Conservation (phyloP, 2,329 filamentous ascomycete species). For the Colletotrichum euphorbiae region DNA sequence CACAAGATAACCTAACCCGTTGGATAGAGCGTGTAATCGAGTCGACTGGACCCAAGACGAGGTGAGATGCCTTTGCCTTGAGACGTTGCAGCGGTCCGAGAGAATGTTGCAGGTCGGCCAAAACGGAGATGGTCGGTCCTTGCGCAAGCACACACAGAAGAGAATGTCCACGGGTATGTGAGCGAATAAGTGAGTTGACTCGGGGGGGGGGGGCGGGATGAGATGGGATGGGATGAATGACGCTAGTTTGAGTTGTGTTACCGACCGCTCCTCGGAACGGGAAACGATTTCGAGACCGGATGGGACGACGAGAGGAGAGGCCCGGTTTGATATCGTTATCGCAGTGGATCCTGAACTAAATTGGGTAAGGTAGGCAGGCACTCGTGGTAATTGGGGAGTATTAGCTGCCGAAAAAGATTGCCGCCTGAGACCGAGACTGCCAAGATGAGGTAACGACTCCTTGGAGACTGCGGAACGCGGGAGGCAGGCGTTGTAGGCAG, state of each 20-base stretch:
- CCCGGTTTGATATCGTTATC: background rate
- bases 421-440: background rate
- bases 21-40: no score
- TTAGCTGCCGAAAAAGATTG: background rate
- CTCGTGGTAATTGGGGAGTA: no score
- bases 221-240: slow-evolving; percentile 28
- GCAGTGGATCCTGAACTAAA: no score
- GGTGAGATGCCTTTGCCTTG: no score
- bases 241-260: slow-evolving; percentile 18
- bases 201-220: background rate
- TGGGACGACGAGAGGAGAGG: background rate
- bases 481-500: background rate
- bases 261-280: slow-evolving; percentile 9
- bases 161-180: no score
- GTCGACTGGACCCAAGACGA: no score
- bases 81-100: slow-evolving; percentile 2
- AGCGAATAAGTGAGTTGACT: background rate
- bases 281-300: background rate
- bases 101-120: background rate
- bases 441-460: background rate
- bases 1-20: background rate
- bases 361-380: no score
- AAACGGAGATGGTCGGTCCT: slow-evolving; percentile 27
- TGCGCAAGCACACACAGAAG: no score
- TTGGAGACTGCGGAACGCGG: no score